A percentile compares a stretch with the other conserved stretches of the same genome.
These are phyloP conservation scores for Gymnopus androsaceus DNA, from an alignment of 1,284 basidiomycete genomes.

Conservation along the genomic window DNA sequence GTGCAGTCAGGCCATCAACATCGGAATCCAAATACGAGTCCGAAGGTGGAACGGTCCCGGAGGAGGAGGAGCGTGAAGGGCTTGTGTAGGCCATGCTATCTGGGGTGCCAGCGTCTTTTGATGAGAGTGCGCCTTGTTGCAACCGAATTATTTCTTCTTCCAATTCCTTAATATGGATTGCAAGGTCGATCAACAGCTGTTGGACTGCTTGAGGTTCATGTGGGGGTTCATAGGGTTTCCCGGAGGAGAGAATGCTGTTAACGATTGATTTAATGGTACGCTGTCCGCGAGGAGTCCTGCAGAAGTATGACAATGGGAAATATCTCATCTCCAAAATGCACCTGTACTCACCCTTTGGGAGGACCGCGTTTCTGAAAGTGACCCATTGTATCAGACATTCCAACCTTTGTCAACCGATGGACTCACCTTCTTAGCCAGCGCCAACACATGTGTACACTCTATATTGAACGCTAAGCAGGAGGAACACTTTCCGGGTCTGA, in stretches of 20 bases:
- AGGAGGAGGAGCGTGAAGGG: too few species aligned
- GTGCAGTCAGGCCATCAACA: neutral
- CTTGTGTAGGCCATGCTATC: neutral
- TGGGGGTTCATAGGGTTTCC: slow-evolving; percentile 1
- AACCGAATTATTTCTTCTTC: neutral
- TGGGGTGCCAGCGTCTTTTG: neutral
- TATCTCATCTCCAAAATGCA: neutral
- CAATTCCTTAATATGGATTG: neutral
- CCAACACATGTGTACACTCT: slow-evolving; percentile 14
- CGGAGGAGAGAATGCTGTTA: neutral
- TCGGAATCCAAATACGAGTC: slow-evolving; percentile 1
- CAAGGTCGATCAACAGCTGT: slow-evolving; percentile 5
- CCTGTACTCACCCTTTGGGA: neutral
- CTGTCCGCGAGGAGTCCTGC: neutral
- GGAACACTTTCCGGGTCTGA: too few species aligned
- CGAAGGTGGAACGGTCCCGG: neutral
- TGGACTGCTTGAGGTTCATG: slow-evolving; percentile 1
- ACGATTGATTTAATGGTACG: neutral
- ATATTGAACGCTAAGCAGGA: slow-evolving; percentile 10
- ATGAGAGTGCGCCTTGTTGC: neutral
- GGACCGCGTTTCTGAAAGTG: slow-evolving; percentile 10
- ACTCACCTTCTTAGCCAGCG: slow-evolving; percentile 10
- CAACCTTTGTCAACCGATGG: neutral
- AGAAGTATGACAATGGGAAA: neutral
- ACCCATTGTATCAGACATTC: neutral